Base-by-base conservation (phyloP, 2,329 filamentous ascomycete genomes). In the Cadophora sp. region DNA sequence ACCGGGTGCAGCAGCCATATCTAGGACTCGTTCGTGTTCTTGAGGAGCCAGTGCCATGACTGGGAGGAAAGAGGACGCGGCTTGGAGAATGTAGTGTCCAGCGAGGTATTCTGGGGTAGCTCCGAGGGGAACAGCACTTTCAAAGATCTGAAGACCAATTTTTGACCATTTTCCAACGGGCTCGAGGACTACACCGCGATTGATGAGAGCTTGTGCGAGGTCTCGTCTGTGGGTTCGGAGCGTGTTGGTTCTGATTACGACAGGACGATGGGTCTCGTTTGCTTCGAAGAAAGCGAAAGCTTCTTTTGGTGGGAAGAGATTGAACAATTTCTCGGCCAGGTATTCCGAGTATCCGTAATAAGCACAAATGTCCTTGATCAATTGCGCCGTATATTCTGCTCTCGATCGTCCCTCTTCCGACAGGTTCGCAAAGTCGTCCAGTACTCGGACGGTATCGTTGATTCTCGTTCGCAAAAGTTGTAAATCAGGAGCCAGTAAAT, bases 81-180 rank as follows among this genome's bases (percentile, higher is more conserved):
- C 96, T 83, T 99, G 96, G 14, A 99, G 87, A 75, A 99, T 98
- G 83, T 99, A 99, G 80, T 99, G 94, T 22, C 96, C 96, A 19
- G 95, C 94, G 14, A 99, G 88, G 80, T 99, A 99, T 81, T 99
- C 96, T 11, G 96, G 96, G 0, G 96, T 99, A 31, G 96, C 96
- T 86, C 94, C 94, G 1, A 97, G 87, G 62, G 76, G 77, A 0
- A 92, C 89, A 65, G 90, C 91, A 67, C 92, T 92, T 80, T 99
- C 96, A 79, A 99, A 99, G 69, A 99, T 89, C 80, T 99, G 96
- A 50, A 99, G 87, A 59, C 96, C 96, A 71, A 99, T 94, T 83
- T 99, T 99, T 74, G 92, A 96, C 96, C 96, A 99, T 81, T 98
- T 98, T 70, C 96, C 96, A 22, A 99, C 93, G 1, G 96, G 96